Percentiles rank a stretch among this genome's conserved stretches.
These are phyloP conservation scores for Colletotrichum horii DNA, from an alignment of 2,329 filamentous ascomycete genomes.

Conservation along the genomic window DNA sequence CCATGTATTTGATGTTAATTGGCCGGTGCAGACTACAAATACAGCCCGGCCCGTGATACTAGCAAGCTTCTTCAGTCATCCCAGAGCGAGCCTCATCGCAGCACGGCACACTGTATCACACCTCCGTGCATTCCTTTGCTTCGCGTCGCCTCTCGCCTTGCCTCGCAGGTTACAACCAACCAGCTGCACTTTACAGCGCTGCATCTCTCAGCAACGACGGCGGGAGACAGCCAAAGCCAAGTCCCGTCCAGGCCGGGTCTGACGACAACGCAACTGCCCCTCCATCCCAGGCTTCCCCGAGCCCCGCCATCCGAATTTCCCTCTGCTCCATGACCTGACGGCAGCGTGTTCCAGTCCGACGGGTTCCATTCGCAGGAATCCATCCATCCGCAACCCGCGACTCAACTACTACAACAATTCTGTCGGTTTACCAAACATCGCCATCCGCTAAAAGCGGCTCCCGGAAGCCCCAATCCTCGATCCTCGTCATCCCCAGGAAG, in stretches of 20 bases:
- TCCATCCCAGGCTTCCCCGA: not conserved
- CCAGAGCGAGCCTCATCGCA: not conserved
- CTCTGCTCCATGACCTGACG: not conserved
- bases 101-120: not conserved
- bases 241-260: not conserved
- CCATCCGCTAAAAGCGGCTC: not conserved
- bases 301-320: conserved; percentile 5
- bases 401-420: not conserved
- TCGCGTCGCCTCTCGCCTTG: not conserved
- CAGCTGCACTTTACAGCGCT: not conserved
- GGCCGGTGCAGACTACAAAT: conserved; percentile 15
- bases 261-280: not conserved
- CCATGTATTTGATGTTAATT: not conserved
- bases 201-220: not conserved
- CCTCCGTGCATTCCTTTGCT: not conserved
- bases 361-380: not conserved
- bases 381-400: not conserved
- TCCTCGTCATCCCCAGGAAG: not conserved
- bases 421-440: not conserved
- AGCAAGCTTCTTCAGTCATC: not conserved
- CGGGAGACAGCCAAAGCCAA: not conserved
- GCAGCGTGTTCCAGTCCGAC: not conserved
- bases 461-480: not conserved
- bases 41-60: conserved; percentile 1
- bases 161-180: not conserved